These are phyloP conservation scores for Nicotiana knightiana DNA, from an alignment of 257 asterid genomes.

Conservation along the genomic window DNA sequence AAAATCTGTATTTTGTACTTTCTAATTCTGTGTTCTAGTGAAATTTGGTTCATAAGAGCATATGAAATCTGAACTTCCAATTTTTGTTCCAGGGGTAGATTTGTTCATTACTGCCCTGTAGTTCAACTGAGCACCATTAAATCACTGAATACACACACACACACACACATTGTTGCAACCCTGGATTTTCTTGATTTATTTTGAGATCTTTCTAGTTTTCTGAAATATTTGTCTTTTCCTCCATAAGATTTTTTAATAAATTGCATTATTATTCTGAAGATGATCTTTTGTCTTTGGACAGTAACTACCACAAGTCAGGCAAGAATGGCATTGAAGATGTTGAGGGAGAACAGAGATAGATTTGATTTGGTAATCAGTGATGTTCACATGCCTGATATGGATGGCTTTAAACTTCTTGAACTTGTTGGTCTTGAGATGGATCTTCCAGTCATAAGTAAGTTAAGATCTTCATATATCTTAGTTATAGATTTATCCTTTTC, in stretches of 20 bases:
- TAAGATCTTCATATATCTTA: not conserved
- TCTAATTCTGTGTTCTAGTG: not conserved
- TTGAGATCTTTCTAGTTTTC: not conserved
- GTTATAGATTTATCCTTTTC: not conserved
- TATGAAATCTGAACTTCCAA: not conserved
- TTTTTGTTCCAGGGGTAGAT: not conserved
- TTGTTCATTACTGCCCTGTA: not conserved
- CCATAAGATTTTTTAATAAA: not conserved
- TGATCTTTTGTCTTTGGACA: constrained; percentile 22
- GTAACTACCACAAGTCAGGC: constrained; percentile 70
- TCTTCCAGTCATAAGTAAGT: constrained; percentile 82
- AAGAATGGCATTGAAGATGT: constrained; percentile 54
- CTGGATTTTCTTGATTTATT: not conserved
- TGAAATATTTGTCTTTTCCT: not conserved
- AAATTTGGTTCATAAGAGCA: not conserved
- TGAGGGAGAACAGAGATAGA: constrained; percentile 62
- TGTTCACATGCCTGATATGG: constrained; percentile 96
- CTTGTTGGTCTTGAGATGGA: constrained; percentile 86
- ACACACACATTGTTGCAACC: not conserved
- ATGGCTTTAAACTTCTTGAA: constrained; percentile 84
- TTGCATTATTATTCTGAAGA: constrained; percentile 14
- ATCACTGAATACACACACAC: too few species aligned
- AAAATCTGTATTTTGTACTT: not conserved
- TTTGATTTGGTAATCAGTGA: constrained; percentile 81
- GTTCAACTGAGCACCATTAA: not conserved